Percentiles rank a stretch among this genome's conserved stretches.
Evolutionary conservation across 2,329 filamentous ascomycete genomes (phyloP).

Genomic region (Hypoxylon sp.): DNA sequence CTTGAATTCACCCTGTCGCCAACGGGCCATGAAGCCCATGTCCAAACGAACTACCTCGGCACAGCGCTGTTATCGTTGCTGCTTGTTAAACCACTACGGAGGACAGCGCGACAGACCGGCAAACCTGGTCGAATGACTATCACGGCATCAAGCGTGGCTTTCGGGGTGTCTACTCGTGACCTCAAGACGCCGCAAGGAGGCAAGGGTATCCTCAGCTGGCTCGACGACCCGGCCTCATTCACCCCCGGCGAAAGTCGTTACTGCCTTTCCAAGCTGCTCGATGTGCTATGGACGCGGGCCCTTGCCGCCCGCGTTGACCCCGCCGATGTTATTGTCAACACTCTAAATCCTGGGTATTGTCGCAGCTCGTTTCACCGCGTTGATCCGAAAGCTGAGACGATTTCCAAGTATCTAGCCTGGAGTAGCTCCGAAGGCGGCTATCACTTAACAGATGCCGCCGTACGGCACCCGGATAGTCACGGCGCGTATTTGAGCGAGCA

Average conservation of each 20-base stretch:
- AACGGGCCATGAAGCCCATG: conserved; percentile 41
- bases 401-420: conserved; percentile 29
- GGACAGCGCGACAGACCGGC: conserved; percentile 25
- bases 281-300: conserved; percentile 41
- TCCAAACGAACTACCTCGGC: conserved; percentile 44
- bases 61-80: conserved; percentile 45
- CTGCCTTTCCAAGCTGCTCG: conserved; percentile 41
- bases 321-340: conserved; percentile 36
- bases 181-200: conserved; percentile 27
- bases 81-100: conserved; percentile 31
- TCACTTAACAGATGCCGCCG: conserved; percentile 38
- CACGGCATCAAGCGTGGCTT: conserved; percentile 42
- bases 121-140: conserved; percentile 40
- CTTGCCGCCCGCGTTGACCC: conserved; percentile 32
- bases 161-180: conserved; percentile 25
- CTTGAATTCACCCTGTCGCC: conserved; percentile 36
- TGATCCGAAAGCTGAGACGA: conserved; percentile 17
- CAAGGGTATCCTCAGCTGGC: conserved; percentile 29
- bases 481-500: conserved; percentile 41
- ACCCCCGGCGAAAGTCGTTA: conserved; percentile 38
- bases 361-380: conserved; percentile 42
- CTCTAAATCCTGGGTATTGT: conserved; percentile 43
- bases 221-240: conserved; percentile 42
- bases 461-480: conserved; percentile 35
- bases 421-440: conserved; percentile 30